Base-by-base conservation (phyloP, 2,329 filamentous ascomycete genomes). In the Trichoderma afroharzianum region DNA sequence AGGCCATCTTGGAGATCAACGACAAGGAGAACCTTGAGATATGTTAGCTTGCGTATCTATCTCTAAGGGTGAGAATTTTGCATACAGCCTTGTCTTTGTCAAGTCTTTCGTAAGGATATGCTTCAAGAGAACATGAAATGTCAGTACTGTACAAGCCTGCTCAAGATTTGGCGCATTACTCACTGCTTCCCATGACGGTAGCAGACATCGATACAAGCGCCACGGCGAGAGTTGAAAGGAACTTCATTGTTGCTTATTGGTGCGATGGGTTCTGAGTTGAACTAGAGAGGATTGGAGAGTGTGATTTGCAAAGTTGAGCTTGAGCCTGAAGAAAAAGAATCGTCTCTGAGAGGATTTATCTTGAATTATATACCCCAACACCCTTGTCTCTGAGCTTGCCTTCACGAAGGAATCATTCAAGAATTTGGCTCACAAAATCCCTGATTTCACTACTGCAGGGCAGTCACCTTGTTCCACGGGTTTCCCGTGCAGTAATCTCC, bases 1-100 rank as follows among this genome's bases (percentile, higher is more conserved):
- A 80, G 76, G 12, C 81, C 81, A 71, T 80, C 80, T 73, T 82
- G 81, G 67, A 81, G 78, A 72, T 82, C 81, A 32, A 82, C 79
- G 39, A 82, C 75, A 71, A 82, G 78, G 30, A 82, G 78, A 39
- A 81, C 55, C 79, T 81, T 57, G 6, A 21, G 33, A 28, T 59
- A 9, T 26, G 8, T 64, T 58, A 71, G 61, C 21, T 15, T 15
- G 15, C 53, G 36, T 30, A 6, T 26, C 26, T 53, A 6, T 39
- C 3, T 21, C 4, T 8, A 30, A 8, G 1, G 4, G 28, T 2
- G 24, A 15, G 15, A 8, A 4, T 18, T 24, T 30, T 6, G 6
- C 69, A 21, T 53, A 64, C 70, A 53, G 70, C 70, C 55, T 71
- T 68, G 30, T 62, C 39, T 36, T 71, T 71, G 57, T 71, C 70